phyloP scores from a whole-genome alignment of 2,329 filamentous ascomycete species.

The Fusarium sp. region DNA sequence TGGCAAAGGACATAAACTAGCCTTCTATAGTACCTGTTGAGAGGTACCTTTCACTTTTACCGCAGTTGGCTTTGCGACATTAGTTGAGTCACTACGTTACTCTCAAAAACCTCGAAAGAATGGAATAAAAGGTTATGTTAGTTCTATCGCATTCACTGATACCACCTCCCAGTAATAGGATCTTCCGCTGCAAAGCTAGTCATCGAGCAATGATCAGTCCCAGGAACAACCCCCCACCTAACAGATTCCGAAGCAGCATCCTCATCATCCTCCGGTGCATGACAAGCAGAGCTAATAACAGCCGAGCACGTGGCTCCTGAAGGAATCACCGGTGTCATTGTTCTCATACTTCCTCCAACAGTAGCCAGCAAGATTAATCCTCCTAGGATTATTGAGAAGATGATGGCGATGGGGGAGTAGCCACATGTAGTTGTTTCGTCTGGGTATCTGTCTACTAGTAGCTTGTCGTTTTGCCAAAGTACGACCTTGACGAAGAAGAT shows the following conservation, averaged over 20 bases:
- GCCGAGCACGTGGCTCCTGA: not conserved
- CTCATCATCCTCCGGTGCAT: not conserved
- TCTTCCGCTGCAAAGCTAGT: not conserved
- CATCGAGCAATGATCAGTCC: not conserved
- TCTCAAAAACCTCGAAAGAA: no score
- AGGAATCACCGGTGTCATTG: not conserved
- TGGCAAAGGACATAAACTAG: no score
- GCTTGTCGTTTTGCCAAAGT: not conserved
- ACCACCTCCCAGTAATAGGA: not conserved
- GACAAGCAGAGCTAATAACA: not conserved
- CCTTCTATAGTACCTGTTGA: no score
- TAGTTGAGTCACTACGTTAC: no score
- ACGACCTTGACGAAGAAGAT: not conserved
- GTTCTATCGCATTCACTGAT: not conserved
- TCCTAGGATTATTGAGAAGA: not conserved
- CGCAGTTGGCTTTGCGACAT: no score
- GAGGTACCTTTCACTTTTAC: no score
- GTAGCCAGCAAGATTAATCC: not conserved
- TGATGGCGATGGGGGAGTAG: conserved; percentile 4
- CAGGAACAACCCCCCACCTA: not conserved
- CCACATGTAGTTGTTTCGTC: not conserved
- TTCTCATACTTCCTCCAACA: conserved; percentile 1
- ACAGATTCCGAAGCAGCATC: not conserved
- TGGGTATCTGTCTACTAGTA: not conserved
- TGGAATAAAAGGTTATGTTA: not conserved